Percentiles rank a stretch among this genome's conserved stretches.
phyloP scores from a whole-genome alignment of 768 basidiomycete species.

The Leccinum boreale region DNA sequence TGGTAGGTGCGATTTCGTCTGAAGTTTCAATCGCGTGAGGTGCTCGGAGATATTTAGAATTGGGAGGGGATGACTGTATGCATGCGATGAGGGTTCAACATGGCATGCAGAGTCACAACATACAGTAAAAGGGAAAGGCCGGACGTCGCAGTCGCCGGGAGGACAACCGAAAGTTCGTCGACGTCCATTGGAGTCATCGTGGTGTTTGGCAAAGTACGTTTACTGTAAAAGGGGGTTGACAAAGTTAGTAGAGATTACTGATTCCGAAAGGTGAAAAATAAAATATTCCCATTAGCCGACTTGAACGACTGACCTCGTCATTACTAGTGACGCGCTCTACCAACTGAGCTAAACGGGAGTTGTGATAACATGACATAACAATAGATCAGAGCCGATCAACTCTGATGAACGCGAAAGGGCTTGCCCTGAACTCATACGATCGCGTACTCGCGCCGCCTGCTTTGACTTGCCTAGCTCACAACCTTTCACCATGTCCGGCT shows the following conservation, averaged over 20 bases:
- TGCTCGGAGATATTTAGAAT: conserved; percentile 98
- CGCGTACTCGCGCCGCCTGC: conserved; percentile 9
- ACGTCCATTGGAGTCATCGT: conserved; percentile 68
- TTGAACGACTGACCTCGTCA: conserved; percentile 43
- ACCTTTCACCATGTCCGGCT: conserved; percentile 68
- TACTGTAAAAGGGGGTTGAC: conserved; percentile 3
- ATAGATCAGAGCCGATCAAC: background rate
- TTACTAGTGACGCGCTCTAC: conserved; percentile 51
- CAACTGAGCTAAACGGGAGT: conserved; percentile 44
- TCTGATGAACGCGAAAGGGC: conserved; percentile 27
- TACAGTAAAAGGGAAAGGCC: conserved; percentile 75
- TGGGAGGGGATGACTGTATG: conserved; percentile 84
- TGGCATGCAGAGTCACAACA: conserved; percentile 24
- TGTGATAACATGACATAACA: background rate
- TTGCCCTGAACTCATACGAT: conserved; percentile 24
- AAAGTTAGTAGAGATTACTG: background rate
- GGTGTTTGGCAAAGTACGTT: background rate
- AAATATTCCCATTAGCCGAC: conserved; percentile 38
- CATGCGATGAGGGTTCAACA: conserved; percentile 11
- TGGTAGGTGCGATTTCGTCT: conserved; percentile 55
- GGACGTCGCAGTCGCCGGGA: conserved; percentile 67
- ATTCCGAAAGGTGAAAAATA: conserved; percentile 6
- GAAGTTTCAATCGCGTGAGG: conserved; percentile 78
- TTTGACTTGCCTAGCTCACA: background rate
- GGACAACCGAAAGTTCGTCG: conserved; percentile 71